phyloP scores from a whole-genome alignment of 2,329 filamentous ascomycete genomes.

The Exophiala bonariae region DNA sequence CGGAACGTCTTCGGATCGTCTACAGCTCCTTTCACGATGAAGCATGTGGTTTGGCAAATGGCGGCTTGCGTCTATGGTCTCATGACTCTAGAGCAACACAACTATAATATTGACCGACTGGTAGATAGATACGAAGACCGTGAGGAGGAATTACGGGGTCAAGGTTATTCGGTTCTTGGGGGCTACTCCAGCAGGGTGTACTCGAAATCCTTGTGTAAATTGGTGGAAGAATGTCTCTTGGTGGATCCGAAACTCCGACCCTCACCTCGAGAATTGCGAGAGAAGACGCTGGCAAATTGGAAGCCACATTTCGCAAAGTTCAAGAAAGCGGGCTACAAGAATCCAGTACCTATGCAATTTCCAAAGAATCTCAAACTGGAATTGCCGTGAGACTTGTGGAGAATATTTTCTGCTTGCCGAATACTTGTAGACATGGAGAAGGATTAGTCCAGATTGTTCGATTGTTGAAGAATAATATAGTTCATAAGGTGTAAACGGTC shows the following conservation, averaged over 20 bases:
- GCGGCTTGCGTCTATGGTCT: slow-evolving; percentile 19
- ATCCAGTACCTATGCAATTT: background rate
- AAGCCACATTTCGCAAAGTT: slow-evolving; percentile 6
- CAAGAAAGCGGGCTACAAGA: background rate
- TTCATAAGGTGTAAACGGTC: no score
- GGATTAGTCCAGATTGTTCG: no score
- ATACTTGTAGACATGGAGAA: no score
- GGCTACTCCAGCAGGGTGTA: slow-evolving; percentile 5
- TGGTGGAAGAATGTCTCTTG: slow-evolving; percentile 15
- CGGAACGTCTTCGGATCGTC: slow-evolving; percentile 5
- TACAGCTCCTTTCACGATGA: slow-evolving; percentile 12
- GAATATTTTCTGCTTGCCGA: no score
- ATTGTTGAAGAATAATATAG: no score
- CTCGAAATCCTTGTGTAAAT: slow-evolving; percentile 4
- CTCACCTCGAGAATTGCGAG: background rate
- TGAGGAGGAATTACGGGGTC: slow-evolving; percentile 5
- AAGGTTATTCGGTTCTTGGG: slow-evolving; percentile 13
- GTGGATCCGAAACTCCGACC: slow-evolving; percentile 13
- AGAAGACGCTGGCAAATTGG: slow-evolving; percentile 6
- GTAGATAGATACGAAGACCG: slow-evolving; percentile 3
- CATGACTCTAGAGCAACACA: slow-evolving; percentile 14
- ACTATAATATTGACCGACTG: slow-evolving; percentile 6
- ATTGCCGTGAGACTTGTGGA: no score
- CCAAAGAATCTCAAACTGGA: background rate
- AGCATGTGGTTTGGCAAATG: slow-evolving; percentile 20